phyloP scores from a whole-genome alignment of 208 protist genomes.

The Wallacemonas sp. region DNA sequence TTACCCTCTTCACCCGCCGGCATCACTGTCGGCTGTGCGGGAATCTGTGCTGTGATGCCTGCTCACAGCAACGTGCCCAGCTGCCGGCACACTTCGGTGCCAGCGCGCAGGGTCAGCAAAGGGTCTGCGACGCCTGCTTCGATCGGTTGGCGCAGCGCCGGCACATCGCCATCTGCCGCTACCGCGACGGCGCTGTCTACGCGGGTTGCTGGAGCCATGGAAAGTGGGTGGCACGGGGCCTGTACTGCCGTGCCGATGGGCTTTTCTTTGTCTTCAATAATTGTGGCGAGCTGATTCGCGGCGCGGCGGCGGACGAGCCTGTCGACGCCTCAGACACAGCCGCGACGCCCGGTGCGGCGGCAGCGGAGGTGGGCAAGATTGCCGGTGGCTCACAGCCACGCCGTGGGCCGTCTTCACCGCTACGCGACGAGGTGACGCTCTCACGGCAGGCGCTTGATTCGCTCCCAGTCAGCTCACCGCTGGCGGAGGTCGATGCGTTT shows the following conservation, averaged over 20 bases:
- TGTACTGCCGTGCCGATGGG: conserved; percentile 76
- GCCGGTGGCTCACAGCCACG: conserved; percentile 5
- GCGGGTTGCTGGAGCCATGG: conserved; percentile 74
- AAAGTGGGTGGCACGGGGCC: conserved; percentile 65
- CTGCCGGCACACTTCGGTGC: conserved; percentile 67
- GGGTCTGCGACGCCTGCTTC: conserved; percentile 78
- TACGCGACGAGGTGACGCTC: conserved; percentile 30
- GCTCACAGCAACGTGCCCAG: conserved; percentile 60
- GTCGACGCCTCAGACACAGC: neutral
- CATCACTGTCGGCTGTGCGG: conserved; percentile 94
- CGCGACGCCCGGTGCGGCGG: neutral
- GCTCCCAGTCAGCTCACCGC: conserved; percentile 43
- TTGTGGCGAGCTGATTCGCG: conserved; percentile 24
- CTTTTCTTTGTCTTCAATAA: conserved; percentile 68
- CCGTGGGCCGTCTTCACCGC: conserved; percentile 4
- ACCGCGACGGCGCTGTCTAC: conserved; percentile 71
- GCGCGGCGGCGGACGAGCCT: neutral
- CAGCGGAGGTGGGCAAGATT: neutral
- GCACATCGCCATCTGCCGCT: conserved; percentile 56
- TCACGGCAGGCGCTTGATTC: conserved; percentile 36
- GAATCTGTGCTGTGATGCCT: conserved; percentile 88
- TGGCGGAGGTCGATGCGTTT: conserved; percentile 59
- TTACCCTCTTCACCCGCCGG: conserved; percentile 81
- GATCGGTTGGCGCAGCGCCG: conserved; percentile 67
- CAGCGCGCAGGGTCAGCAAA: conserved; percentile 21